Evolutionary conservation across 257 asterid species (phyloP), one percentile per base, ranked within the genome.

Genomic region (Salvia rosmarinus): DNA sequence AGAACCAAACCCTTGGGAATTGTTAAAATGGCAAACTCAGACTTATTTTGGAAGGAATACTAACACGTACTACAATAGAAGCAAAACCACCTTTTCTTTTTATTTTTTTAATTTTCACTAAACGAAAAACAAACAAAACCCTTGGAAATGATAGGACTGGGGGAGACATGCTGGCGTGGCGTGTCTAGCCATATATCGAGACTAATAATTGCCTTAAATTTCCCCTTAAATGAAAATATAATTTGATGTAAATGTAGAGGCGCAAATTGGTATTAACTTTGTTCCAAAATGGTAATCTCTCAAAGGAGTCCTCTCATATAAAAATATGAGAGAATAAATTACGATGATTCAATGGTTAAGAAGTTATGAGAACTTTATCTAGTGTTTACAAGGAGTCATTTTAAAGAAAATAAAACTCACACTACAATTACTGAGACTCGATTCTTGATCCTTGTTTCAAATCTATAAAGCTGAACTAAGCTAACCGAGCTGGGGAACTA

Each of bases 61-160:
- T 39, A 47, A 47, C 19, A 47, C 21, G 7, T 47, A 4, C 16
- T 20, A 11, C 7, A 54, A 3, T 21, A 23, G 21, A 56, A 32
- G 13, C 47, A 70, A 56, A 39, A 9, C 51, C 9, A 39, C 32
- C 47, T 61, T 39, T 19, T 61, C 16, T 20, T 37, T 39, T 19
- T 62, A 9, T 37, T 16, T 20, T 17, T 39, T 62, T 1, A 56
- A 9, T 62, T 32, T 23, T 64, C 21, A 9, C 25, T 32, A 46
- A 46, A 16, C 9, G 10, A 20, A 42, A 64, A 6, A 4, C 30
- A 44, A 46, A n/a, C 56, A 61, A 50, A 52, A 25, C 5, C 62
- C 44, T 74, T 57, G 68, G 68, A 66, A 67, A 74, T 74, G 73
- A 65, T 13, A 75, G 32, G 9, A 59, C 14, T 54, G 67, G 56